Evolutionary conservation across 148 eudicot genomes (phyloP).

Genomic region (Diospyros lotus): DNA sequence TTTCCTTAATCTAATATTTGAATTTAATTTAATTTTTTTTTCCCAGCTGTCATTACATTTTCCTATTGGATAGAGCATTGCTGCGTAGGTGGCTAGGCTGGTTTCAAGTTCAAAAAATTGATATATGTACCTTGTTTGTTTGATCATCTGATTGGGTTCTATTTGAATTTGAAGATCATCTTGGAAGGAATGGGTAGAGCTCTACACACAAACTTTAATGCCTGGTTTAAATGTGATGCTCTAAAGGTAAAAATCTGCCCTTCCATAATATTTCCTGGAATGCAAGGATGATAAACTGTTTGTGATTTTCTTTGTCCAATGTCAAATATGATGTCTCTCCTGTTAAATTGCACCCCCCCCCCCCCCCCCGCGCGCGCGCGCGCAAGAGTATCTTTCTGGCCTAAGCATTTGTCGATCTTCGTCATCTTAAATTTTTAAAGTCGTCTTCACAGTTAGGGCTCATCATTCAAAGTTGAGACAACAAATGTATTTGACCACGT

Average conservation of each 20-base stretch:
- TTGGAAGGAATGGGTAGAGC: conserved; percentile 99
- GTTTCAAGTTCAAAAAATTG: too few species aligned
- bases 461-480: background rate
- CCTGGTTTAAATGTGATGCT: conserved; percentile 83
- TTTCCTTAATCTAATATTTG: background rate
- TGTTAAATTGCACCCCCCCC: background rate
- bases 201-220: conserved; percentile 88
- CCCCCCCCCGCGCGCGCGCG: too few species aligned
- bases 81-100: background rate
- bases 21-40: background rate
- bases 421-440: background rate
- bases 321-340: background rate
- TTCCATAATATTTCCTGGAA: background rate
- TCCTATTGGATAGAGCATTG: background rate
- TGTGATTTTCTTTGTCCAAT: background rate
- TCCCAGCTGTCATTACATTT: background rate
- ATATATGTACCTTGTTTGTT: background rate
- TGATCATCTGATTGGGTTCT: background rate
- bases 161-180: conserved; percentile 55
- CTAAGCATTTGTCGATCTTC: background rate
- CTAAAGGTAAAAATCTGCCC: conserved; percentile 54
- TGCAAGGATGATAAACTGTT: background rate
- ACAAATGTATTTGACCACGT: background rate
- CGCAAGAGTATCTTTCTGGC: background rate
- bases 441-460: background rate